These are phyloP conservation scores for Aphanocladium album DNA, from an alignment of 2,329 filamentous ascomycete genomes.

Conservation along the genomic window DNA sequence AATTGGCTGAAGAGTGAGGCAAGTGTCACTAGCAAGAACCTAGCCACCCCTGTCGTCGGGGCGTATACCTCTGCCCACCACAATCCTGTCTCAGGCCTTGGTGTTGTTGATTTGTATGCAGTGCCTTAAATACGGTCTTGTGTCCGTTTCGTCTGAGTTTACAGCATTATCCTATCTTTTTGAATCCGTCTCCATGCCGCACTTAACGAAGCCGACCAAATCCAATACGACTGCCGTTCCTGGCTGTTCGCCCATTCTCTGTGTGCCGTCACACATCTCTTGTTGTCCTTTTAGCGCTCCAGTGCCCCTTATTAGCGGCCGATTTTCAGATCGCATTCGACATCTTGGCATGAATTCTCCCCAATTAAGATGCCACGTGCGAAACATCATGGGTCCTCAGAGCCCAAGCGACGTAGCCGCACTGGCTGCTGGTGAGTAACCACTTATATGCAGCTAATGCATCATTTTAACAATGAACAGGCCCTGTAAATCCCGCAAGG, in stretches of 20 bases:
- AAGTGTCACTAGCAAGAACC: conserved; percentile 7
- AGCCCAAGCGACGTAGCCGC: conserved; percentile 40
- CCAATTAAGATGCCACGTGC: conserved; percentile 35
- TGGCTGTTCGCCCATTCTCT: conserved; percentile 4
- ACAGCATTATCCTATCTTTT: conserved; percentile 3
- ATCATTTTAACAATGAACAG: conserved; percentile 33
- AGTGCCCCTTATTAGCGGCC: not conserved
- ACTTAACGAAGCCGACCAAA: conserved; percentile 1
- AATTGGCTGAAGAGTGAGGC: conserved; percentile 8
- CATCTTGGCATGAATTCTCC: not conserved
- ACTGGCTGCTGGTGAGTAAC: conserved; percentile 40
- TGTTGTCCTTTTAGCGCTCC: not conserved
- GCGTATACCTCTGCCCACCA: not conserved
- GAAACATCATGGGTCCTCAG: conserved; percentile 37
- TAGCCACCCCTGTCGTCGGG: not conserved
- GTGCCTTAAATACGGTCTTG: conserved; percentile 6
- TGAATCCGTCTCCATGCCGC: conserved; percentile 10
- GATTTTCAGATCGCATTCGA: not conserved
- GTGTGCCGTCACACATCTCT: not conserved
- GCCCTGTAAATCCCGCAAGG: conserved; percentile 70
- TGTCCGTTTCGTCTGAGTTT: conserved; percentile 4
- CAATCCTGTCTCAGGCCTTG: not conserved
- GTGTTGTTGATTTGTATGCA: not conserved
- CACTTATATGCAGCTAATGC: not conserved
- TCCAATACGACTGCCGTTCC: not conserved